Conservation (phyloP, 2,329 filamentous ascomycete genomes). For the Xylariales sp. region DNA sequence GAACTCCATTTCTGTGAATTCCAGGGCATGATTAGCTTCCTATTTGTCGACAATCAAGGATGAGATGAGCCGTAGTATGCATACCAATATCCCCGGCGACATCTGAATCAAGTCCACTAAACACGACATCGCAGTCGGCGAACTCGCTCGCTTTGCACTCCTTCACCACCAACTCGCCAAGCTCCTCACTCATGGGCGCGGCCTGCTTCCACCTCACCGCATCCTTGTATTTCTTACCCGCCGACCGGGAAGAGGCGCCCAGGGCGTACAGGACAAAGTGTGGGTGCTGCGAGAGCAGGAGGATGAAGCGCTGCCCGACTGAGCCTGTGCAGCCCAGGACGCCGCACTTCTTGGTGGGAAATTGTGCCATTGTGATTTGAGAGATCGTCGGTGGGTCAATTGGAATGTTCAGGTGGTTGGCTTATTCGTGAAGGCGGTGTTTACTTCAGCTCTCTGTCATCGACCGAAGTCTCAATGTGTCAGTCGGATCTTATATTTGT, state of each 20-base stretch:
- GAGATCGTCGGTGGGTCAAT: conserved; percentile 5
- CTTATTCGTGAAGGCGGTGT: background rate
- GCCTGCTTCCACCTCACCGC: conserved; percentile 95
- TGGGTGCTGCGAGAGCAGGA: conserved; percentile 83
- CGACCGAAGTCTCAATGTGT: background rate
- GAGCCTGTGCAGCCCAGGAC: conserved; percentile 91
- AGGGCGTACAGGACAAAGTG: conserved; percentile 82
- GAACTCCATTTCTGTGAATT: conserved; percentile 73
- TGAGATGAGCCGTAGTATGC: conserved; percentile 19
- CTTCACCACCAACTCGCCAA: conserved; percentile 78
- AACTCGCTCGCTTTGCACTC: conserved; percentile 82
- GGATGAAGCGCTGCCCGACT: conserved; percentile 92
- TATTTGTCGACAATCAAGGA: no score
- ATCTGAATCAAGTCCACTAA: conserved; percentile 87
- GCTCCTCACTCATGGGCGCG: conserved; percentile 70
- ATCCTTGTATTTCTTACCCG: conserved; percentile 91
- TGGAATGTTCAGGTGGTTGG: background rate
- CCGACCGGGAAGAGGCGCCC: conserved; percentile 82
- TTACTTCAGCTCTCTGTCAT: background rate
- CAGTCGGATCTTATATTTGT: background rate
- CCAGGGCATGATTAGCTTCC: conserved; percentile 6
- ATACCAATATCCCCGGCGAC: conserved; percentile 86
- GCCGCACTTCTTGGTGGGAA: conserved; percentile 56
- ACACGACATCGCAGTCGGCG: conserved; percentile 85
- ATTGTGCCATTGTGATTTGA: conserved; percentile 29